These are phyloP conservation scores for Aspergillus pseudoterreus DNA, from an alignment of 2,329 filamentous ascomycete genomes.

Conservation along the genomic window DNA sequence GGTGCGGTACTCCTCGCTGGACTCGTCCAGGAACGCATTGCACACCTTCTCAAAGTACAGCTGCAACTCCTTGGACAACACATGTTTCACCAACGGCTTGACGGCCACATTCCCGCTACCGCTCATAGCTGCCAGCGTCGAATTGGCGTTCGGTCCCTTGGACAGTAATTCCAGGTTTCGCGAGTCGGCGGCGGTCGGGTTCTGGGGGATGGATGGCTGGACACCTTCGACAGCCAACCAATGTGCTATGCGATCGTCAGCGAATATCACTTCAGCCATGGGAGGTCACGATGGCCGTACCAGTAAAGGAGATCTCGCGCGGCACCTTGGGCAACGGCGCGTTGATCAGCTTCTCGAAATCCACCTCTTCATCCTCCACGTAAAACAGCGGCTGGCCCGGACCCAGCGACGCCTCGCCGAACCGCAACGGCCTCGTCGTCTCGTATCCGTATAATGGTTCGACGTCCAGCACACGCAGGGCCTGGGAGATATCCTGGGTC, in stretches of 20 bases:
- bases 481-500: conserved; percentile 84
- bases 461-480: conserved; percentile 80
- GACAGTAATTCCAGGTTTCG: conserved; percentile 80
- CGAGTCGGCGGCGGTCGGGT: conserved; percentile 82
- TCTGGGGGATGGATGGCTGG: conserved; percentile 93
- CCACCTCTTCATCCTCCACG: conserved; percentile 95
- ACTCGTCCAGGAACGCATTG: conserved; percentile 80
- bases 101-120: conserved; percentile 80
- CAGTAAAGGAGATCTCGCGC: conserved; percentile 85
- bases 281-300: conserved; percentile 42
- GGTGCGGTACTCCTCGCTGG: conserved; percentile 78
- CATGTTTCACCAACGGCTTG: conserved; percentile 91
- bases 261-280: conserved; percentile 8
- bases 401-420: conserved; percentile 89
- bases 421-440: conserved; percentile 80
- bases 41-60: conserved; percentile 97
- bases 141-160: conserved; percentile 85
- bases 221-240: conserved; percentile 98
- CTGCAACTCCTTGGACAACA: conserved; percentile 91
- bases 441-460: conserved; percentile 97
- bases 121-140: conserved; percentile 74
- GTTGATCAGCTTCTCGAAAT: conserved; percentile 99
- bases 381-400: conserved; percentile 95
- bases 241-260: conserved; percentile 59
- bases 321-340: conserved; percentile 92